A percentile compares a stretch with the other conserved stretches of the same genome.
These are phyloP conservation scores for Hanseniaspora gamundiae DNA, from an alignment of 1,139 yeast genomes.

Conservation along the genomic window DNA sequence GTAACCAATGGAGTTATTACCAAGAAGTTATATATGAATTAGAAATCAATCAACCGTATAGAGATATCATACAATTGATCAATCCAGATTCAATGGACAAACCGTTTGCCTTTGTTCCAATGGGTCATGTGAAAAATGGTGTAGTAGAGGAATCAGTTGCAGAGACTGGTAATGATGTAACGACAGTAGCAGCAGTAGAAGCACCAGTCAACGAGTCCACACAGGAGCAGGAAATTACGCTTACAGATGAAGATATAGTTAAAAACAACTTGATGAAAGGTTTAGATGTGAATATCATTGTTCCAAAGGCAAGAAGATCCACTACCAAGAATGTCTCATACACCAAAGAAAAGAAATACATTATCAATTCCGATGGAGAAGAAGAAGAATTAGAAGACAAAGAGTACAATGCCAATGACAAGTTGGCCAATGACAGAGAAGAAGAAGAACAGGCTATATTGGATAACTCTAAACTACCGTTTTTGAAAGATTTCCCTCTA, in stretches of 20 bases:
- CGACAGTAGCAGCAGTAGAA: not conserved
- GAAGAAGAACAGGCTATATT: constrained; percentile 14
- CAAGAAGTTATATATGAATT: constrained; percentile 9
- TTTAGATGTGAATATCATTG: not conserved
- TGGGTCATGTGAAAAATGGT: constrained; percentile 1
- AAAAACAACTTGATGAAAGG: not conserved
- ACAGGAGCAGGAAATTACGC: not conserved
- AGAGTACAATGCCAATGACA: too few relatives aligned
- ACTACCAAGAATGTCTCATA: not conserved
- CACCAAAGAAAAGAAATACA: not conserved
- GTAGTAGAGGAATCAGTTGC: too few relatives aligned
- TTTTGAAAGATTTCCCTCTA: constrained; percentile 6
- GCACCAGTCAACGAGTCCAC: not conserved
- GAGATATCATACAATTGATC: not conserved
- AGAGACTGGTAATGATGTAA: not conserved
- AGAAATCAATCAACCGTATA: constrained; percentile 1
- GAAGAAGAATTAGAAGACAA: constrained; percentile 9
- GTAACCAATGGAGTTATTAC: constrained; percentile 26
- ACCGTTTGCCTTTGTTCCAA: constrained; percentile 10
- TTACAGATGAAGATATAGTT: not conserved
- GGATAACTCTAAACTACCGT: constrained; percentile 1
- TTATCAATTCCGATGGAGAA: not conserved
- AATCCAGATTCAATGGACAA: constrained; percentile 10
- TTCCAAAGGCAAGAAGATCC: not conserved
- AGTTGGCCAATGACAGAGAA: too few relatives aligned